phyloP scores from a whole-genome alignment of 2,329 filamentous ascomycete genomes.

The Sordariomycetes sp. region DNA sequence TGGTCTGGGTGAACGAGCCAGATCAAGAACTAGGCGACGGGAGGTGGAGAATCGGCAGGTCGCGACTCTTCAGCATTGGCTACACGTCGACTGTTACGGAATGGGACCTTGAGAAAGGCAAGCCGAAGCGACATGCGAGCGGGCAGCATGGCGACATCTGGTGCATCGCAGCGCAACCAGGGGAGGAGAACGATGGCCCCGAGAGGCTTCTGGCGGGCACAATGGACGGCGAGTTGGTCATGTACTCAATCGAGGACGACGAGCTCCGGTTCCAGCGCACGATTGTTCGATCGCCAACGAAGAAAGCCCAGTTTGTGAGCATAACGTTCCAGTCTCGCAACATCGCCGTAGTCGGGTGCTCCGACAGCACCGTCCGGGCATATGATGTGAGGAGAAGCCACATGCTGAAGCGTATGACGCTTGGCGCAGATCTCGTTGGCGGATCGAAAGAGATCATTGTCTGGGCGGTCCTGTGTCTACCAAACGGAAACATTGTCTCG shows the following conservation, averaged over 20 bases:
- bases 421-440: conserved; percentile 69
- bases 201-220: conserved; percentile 75
- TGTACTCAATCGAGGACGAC: conserved; percentile 78
- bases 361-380: conserved; percentile 89
- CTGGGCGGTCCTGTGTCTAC: conserved; percentile 85
- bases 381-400: conserved; percentile 77
- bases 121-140: conserved; percentile 71
- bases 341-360: conserved; percentile 80
- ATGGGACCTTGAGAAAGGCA: conserved; percentile 79
- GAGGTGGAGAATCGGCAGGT: conserved; percentile 55
- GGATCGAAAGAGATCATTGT: conserved; percentile 81
- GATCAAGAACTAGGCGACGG: conserved; percentile 59
- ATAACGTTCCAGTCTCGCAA: conserved; percentile 82
- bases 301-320: conserved; percentile 83
- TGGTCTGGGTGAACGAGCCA: conserved; percentile 85
- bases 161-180: conserved; percentile 86
- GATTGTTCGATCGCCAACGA: conserved; percentile 66
- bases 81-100: conserved; percentile 89
- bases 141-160: conserved; percentile 95
- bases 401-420: conserved; percentile 70
- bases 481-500: conserved; percentile 83
- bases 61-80: conserved; percentile 91
- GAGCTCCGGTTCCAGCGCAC: conserved; percentile 74
- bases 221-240: conserved; percentile 79
- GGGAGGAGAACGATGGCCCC: conserved; percentile 22